Percentiles rank a stretch among this genome's conserved stretches.
These are phyloP conservation scores for Tulasnella sp. DNA, from an alignment of 768 basidiomycete genomes.

Conservation along the genomic window DNA sequence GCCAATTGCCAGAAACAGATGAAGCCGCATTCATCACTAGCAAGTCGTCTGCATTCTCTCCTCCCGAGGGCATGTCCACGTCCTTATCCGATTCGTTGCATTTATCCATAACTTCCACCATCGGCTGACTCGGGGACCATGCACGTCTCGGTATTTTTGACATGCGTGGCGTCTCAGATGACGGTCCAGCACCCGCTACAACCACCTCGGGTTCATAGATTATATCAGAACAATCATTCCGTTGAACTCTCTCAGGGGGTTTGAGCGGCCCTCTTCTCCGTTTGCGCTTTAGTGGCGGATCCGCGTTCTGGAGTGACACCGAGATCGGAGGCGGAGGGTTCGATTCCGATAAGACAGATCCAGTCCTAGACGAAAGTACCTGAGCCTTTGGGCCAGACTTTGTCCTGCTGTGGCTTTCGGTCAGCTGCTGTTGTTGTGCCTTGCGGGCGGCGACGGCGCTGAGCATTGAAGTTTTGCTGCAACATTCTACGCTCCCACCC, in stretches of 20 bases:
- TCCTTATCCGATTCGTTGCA: conserved; percentile 18
- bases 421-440: neutral
- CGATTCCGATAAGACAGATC: too few species aligned
- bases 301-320: too few species aligned
- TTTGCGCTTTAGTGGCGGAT: too few species aligned
- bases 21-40: neutral
- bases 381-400: conserved; percentile 2
- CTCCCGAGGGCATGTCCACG: conserved; percentile 20
- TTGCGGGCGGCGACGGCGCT: conserved; percentile 17
- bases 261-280: too few species aligned
- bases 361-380: too few species aligned
- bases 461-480: conserved; percentile 1
- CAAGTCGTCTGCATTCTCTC: conserved; percentile 15
- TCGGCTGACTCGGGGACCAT: conserved; percentile 52
- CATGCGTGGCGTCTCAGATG: neutral
- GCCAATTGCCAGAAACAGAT: conserved; percentile 13
- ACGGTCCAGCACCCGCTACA: neutral
- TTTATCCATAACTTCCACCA: conserved; percentile 41
- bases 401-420: neutral
- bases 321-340: too few species aligned
- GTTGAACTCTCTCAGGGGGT: too few species aligned
- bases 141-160: conserved; percentile 25
- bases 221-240: too few species aligned
- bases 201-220: neutral
- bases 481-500: neutral